These are phyloP conservation scores for Alternaria alternata DNA, from an alignment of 2,329 filamentous ascomycete species.

Conservation along the genomic window DNA sequence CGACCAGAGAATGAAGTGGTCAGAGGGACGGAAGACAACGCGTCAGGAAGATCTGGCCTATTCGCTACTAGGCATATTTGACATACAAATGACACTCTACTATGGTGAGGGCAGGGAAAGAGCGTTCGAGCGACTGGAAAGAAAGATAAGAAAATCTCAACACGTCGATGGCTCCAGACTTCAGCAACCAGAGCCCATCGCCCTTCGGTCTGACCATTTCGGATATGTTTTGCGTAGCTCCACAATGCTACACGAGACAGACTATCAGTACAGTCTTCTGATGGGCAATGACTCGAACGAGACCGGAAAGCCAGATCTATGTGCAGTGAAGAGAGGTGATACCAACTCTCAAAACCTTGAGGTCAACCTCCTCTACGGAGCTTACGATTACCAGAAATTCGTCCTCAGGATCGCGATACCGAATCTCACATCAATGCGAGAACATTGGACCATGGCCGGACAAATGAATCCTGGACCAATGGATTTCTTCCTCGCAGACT, in stretches of 20 bases:
- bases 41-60: slow-evolving; percentile 11
- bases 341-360: background rate
- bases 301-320: background rate
- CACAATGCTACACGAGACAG: background rate
- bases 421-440: fast-evolving
- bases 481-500: no score
- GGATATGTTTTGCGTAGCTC: fast-evolving
- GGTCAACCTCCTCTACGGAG: background rate
- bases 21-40: slow-evolving; percentile 19
- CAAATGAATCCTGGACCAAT: fast-evolving
- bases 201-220: background rate
- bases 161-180: fast-evolving
- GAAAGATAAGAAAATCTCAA: slow-evolving; percentile 6
- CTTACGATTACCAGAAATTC: fast-evolving
- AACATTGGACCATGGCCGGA: fast-evolving
- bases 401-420: background rate
- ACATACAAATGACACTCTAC: background rate
- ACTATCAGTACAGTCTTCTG: fast-evolving
- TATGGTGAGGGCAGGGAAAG: slow-evolving; percentile 14
- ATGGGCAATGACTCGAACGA: background rate
- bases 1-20: slow-evolving; percentile 17
- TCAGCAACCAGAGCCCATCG: fast-evolving
- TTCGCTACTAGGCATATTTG: slow-evolving; percentile 17
- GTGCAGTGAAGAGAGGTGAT: background rate
- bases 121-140: slow-evolving; percentile 20